phyloP scores from a whole-genome alignment of 768 basidiomycete species.

The Pleurotus cornucopiae region DNA sequence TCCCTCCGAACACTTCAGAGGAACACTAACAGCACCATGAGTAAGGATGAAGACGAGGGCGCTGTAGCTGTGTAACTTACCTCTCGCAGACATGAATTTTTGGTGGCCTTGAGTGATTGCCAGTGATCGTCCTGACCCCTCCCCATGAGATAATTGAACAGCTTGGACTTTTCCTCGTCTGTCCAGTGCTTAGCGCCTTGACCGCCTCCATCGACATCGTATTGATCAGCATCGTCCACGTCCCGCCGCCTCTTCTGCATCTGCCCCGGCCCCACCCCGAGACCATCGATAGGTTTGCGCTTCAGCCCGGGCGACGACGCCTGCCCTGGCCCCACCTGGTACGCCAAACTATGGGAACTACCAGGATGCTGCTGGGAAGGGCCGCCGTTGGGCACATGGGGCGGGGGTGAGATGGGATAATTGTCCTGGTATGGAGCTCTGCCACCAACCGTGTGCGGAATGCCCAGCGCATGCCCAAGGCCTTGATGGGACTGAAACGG shows the following conservation, averaged over 20 bases:
- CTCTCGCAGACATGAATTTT: constrained; percentile 81
- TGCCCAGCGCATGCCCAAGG: constrained; percentile 57
- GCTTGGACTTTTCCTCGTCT: constrained; percentile 74
- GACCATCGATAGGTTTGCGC: constrained; percentile 47
- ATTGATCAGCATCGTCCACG: constrained; percentile 33
- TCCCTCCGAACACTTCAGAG: constrained; percentile 61
- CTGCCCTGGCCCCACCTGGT: constrained; percentile 17
- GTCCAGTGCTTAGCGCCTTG: constrained; percentile 83
- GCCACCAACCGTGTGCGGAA: constrained; percentile 36
- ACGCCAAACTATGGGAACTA: constrained; percentile 1
- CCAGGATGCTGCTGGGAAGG: constrained; percentile 10
- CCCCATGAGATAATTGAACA: constrained; percentile 80
- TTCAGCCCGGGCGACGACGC: constrained; percentile 35
- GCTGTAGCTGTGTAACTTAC: constrained; percentile 25
- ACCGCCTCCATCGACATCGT: constrained; percentile 42
- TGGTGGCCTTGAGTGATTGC: constrained; percentile 72
- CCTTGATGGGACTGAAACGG: constrained; percentile 55
- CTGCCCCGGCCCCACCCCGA: constrained; percentile 26
- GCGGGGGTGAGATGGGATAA: constrained; percentile 36
- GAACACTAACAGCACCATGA: constrained; percentile 48
- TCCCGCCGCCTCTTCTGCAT: constrained; percentile 45
- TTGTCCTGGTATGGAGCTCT: constrained; percentile 24
- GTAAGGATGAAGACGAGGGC: constrained; percentile 5
- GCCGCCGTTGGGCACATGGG: constrained; percentile 29
- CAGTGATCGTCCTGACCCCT: constrained; percentile 70